Base-by-base conservation (phyloP, 2,329 filamentous ascomycete species). In the Ophiocordyceps sinensis region DNA sequence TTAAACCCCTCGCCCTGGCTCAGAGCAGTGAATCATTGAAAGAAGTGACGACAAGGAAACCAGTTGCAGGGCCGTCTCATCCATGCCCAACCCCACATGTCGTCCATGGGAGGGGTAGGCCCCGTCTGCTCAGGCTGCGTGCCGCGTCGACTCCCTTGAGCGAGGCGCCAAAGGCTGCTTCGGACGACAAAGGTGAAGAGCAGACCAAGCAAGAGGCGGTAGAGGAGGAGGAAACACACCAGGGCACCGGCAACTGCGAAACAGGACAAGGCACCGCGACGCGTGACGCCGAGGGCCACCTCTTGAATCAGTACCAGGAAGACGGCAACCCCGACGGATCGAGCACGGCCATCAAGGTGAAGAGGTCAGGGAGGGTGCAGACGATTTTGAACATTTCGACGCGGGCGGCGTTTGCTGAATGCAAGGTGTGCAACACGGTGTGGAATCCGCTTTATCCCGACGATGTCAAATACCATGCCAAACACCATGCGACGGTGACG, bases 341-440 rank as follows among this genome's bases (percentile, higher is more conserved):
- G 12, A 36, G 38, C 15, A 26, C 28, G 13, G 13, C 13, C 17
- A 14, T 14, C 19, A 44, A 44, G 38, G 15, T 28, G 23, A 45
- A 38, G 5, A 32, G 29, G n/a, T 37, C 46, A 1, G 41, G 56
- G 2, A 46, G 49, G 1, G 51, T 67, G 1, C 65, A 68, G 39
- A 67, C 61, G 2, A 67, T 64, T 1, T 54, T 67, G n/a, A 67
- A 67, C 29, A 51, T 68, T 3, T 66, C 65, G 0, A 53, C 57
- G 1, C 56, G 61, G 23, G 60, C 63, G 3, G 51, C 63, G 1
- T 67, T 67, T 44, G 58, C 62, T 2, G 64, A 68, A 41, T 68
- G 65, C 45, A 63, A 56, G 39, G 43, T 58, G 3, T 68, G 65
- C 45, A 53, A 65, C 40, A 66, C 57, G 1, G 60, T 67, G 8